These are phyloP conservation scores for Cadophora sp. DNA, from an alignment of 2,329 filamentous ascomycete species.

Conservation along the genomic window DNA sequence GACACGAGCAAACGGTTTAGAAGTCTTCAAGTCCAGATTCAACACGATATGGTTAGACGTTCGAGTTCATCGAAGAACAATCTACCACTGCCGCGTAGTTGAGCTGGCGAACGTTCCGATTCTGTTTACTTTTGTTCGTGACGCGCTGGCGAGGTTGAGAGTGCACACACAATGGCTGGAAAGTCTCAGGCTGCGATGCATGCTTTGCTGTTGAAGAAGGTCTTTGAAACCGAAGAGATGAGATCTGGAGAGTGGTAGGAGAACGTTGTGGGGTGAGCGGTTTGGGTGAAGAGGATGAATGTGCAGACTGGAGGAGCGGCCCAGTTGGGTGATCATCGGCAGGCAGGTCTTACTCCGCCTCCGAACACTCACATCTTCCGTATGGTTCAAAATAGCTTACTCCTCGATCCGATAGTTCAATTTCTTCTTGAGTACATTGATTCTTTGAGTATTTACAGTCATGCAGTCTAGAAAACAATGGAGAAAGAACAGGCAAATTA, in stretches of 20 bases:
- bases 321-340: neutral
- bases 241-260: neutral
- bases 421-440: too few species aligned
- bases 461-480: too few species aligned
- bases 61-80: too few species aligned
- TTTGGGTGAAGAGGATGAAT: neutral
- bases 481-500: too few species aligned
- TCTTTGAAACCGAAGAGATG: conserved; percentile 26
- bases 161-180: conserved; percentile 52
- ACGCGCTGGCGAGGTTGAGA: conserved; percentile 52
- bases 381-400: neutral
- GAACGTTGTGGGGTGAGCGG: neutral
- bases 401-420: too few species aligned
- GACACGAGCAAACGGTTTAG: too few species aligned
- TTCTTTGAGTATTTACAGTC: too few species aligned
- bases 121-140: conserved; percentile 49
- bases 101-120: conserved; percentile 29
- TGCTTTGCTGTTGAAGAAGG: conserved; percentile 30
- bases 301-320: neutral
- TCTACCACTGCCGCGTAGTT: too few species aligned
- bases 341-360: neutral
- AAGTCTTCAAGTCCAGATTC: too few species aligned
- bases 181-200: conserved; percentile 49
- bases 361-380: too few species aligned
- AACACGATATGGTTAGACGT: too few species aligned